Evolutionary conservation across 805 yeast genomes (phyloP).

Genomic region (Yarrowia deformans): DNA sequence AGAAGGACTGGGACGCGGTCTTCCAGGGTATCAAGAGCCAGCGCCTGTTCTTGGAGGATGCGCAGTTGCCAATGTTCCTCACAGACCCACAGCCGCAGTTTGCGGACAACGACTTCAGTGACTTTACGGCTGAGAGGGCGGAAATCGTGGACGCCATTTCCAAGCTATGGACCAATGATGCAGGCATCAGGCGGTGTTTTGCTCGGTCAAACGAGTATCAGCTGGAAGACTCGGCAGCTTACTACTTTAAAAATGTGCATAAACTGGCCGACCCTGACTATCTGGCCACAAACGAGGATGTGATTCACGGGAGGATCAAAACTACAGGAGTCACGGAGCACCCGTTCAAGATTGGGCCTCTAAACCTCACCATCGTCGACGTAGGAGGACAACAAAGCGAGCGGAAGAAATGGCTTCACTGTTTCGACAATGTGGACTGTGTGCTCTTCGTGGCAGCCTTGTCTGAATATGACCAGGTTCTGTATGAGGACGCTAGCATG

Average conservation of each 20-base stretch:
- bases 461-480: constrained; percentile 88
- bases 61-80: constrained; percentile 2
- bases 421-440: constrained; percentile 88
- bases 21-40: constrained; percentile 13
- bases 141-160: constrained; percentile 74
- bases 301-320: constrained; percentile 87
- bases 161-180: constrained; percentile 72
- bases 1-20: constrained; percentile 3
- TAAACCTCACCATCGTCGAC: constrained; percentile 79
- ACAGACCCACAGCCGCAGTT: constrained; percentile 12
- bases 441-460: constrained; percentile 88
- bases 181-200: constrained; percentile 61
- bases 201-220: constrained; percentile 75
- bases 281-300: constrained; percentile 79
- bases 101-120: background rate
- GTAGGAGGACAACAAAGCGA: constrained; percentile 97
- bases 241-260: constrained; percentile 76
- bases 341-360: constrained; percentile 64
- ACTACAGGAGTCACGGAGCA: constrained; percentile 96
- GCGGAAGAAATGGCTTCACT: constrained; percentile 92
- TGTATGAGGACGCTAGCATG: constrained; percentile 87
- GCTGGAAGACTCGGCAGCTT: constrained; percentile 80
- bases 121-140: background rate
- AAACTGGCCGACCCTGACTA: constrained; percentile 71
- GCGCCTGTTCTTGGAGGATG: constrained; percentile 9